These are phyloP conservation scores for Trichoderma brevicompactum DNA, from an alignment of 2,329 filamentous ascomycete species.

Conservation along the genomic window DNA sequence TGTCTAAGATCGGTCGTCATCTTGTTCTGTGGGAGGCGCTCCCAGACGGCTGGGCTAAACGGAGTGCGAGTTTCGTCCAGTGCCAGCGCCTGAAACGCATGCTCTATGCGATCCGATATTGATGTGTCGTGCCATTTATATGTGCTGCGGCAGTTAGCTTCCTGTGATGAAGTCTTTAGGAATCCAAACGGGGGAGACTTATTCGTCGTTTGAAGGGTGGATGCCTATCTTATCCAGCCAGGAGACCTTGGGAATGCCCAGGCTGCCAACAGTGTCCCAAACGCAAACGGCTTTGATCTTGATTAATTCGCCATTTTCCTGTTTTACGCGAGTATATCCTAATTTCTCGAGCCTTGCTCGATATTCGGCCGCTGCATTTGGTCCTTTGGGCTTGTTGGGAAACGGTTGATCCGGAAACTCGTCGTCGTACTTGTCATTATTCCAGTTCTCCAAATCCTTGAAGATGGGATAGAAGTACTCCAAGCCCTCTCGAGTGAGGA, in stretches of 20 bases:
- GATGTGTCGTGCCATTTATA: slow-evolving; percentile 60
- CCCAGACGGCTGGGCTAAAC: slow-evolving; percentile 62
- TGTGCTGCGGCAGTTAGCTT: slow-evolving; percentile 44
- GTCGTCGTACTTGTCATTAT: slow-evolving; percentile 50
- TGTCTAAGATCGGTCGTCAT: slow-evolving; percentile 52
- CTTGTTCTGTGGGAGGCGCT: slow-evolving; percentile 46
- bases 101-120: slow-evolving; percentile 56
- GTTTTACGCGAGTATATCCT: slow-evolving; percentile 49
- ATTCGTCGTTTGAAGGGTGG: slow-evolving; percentile 51
- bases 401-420: slow-evolving; percentile 54
- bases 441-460: slow-evolving; percentile 61
- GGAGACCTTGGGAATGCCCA: slow-evolving; percentile 51
- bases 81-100: slow-evolving; percentile 64
- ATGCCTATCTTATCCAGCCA: slow-evolving; percentile 55
- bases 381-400: slow-evolving; percentile 53
- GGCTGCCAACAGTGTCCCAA: slow-evolving; percentile 51
- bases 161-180: neutral
- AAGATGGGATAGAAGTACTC: slow-evolving; percentile 61
- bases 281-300: slow-evolving; percentile 53
- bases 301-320: slow-evolving; percentile 49
- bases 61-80: slow-evolving; percentile 60
- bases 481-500: slow-evolving; percentile 58
- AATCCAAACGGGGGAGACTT: slow-evolving; percentile 41
- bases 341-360: slow-evolving; percentile 51
- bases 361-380: slow-evolving; percentile 48